Evolutionary conservation across 1,284 basidiomycete genomes (phyloP), one percentile per base, ranked within the genome.

Genomic region (Irpex lacteus): DNA sequence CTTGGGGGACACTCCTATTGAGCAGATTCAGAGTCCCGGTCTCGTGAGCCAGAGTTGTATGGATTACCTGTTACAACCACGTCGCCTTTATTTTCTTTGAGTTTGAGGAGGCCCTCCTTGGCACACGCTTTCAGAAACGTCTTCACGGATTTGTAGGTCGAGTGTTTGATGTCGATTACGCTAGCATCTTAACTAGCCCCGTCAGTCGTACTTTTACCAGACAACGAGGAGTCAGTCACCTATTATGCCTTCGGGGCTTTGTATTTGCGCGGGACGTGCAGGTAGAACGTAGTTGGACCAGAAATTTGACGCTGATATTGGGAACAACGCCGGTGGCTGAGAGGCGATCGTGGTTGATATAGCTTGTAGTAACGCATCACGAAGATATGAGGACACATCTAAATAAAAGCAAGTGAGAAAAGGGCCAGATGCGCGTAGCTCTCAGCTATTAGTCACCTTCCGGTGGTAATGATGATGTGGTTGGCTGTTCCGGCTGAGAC

Each of bases 281-380:
- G 94, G 93, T 1, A 96, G 82, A 60, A 96, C 83, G 70, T 94
- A 83, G 4, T 82, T 83, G 0, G 90, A 86, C 76, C 95, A 95
- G 66, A 96, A 86, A 0, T 81, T 81, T 2, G 92, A 92, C 0
- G 92, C 85, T 0, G 89, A 79, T 38, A 95, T 87, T 0, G 95
- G 94, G 71, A 94, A 90, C 1, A 84, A 73, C 0, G 85, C 80
- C 0, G 81, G 64, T 0, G 86, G 81, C 1, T 86, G 73, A 0
- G 80, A 72, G 0, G 81, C 71, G 2, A 90, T 79, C 0, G 77
- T 75, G 1, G 81, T 82, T 15, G 75, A 73, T 61, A 92, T 83
- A 0, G 86, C 83, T 71, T 94, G 93, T 1, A 93, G 73, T n/a
- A 95, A 80, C 0, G 93, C 83, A 36, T 75, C 76, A n/a, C 86